These are phyloP conservation scores for Pterocarpus macrocarpus DNA, from an alignment of 306 rosid genomes.

Conservation along the genomic window DNA sequence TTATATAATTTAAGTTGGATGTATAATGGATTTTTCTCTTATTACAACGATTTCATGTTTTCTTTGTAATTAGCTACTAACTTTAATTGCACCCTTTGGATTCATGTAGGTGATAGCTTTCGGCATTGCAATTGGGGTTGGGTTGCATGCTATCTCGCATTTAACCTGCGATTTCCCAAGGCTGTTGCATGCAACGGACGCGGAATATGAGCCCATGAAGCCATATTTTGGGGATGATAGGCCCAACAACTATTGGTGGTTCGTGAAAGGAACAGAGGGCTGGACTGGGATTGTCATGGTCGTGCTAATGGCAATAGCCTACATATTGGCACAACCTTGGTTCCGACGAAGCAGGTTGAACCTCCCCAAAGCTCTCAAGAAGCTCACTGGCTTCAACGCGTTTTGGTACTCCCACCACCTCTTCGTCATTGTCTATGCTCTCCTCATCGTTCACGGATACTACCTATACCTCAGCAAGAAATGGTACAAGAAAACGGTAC, in stretches of 20 bases:
- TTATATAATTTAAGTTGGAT: too few relatives aligned
- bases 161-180: slow-evolving; percentile 89
- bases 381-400: slow-evolving; percentile 87
- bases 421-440: slow-evolving; percentile 81
- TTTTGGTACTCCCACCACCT: slow-evolving; percentile 97
- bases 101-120: slow-evolving; percentile 69
- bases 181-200: slow-evolving; percentile 66
- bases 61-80: neutral
- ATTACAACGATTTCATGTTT: neutral
- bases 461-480: slow-evolving; percentile 78
- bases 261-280: slow-evolving; percentile 86
- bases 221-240: slow-evolving; percentile 64
- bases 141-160: slow-evolving; percentile 74
- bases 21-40: too few relatives aligned
- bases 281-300: slow-evolving; percentile 88
- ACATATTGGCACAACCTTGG: slow-evolving; percentile 86
- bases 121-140: slow-evolving; percentile 79
- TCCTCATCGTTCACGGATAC: slow-evolving; percentile 82
- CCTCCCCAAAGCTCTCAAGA: slow-evolving; percentile 74
- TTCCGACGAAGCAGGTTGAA: slow-evolving; percentile 70
- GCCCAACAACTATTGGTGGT: slow-evolving; percentile 92
- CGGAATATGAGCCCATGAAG: slow-evolving; percentile 69
- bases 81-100: slow-evolving; percentile 2
- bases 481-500: slow-evolving; percentile 90
- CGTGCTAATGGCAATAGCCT: slow-evolving; percentile 87